A percentile compares a stretch with the other conserved stretches of the same genome.
Conservation (phyloP, 2,329 filamentous ascomycete genomes). For the Beauveria bassiana region DNA sequence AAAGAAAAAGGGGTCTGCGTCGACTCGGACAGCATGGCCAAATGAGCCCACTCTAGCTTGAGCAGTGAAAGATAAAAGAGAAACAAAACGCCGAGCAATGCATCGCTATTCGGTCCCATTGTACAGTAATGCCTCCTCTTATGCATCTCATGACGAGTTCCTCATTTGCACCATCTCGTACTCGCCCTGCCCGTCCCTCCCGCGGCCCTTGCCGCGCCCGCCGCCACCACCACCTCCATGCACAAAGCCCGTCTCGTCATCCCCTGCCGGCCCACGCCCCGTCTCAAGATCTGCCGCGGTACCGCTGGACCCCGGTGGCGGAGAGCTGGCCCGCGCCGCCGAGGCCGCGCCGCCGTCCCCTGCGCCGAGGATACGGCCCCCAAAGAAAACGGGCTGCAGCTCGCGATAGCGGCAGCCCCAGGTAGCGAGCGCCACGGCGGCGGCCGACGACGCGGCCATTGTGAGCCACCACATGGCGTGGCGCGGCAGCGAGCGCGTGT, state of each 20-base stretch:
- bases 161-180: constrained; percentile 60
- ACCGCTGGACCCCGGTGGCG: constrained; percentile 14
- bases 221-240: constrained; percentile 25
- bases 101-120: constrained; percentile 20
- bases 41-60: not conserved
- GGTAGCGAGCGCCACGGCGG: constrained; percentile 58
- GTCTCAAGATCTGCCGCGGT: constrained; percentile 15
- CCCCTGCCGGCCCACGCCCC: constrained; percentile 20
- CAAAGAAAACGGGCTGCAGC: constrained; percentile 80
- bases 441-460: constrained; percentile 39
- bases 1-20: not conserved
- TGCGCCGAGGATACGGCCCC: constrained; percentile 35
- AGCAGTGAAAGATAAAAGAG: constrained; percentile 8
- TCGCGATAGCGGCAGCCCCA: constrained; percentile 92
- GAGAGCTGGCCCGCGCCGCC: constrained; percentile 13
- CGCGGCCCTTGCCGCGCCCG: constrained; percentile 39
- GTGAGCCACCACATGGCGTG: constrained; percentile 81
- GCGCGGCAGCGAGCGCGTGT: constrained; percentile 66
- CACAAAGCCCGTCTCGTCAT: constrained; percentile 43
- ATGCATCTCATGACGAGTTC: constrained; percentile 5
- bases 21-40: not conserved
- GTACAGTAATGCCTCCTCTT: not conserved
- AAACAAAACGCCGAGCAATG: constrained; percentile 27
- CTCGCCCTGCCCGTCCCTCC: constrained; percentile 47
- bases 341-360: constrained; percentile 11